Evolutionary conservation across 202 grass and related monocot species (phyloP), one percentile per base, ranked within the genome.

Genomic region (Eragrostis tef): DNA sequence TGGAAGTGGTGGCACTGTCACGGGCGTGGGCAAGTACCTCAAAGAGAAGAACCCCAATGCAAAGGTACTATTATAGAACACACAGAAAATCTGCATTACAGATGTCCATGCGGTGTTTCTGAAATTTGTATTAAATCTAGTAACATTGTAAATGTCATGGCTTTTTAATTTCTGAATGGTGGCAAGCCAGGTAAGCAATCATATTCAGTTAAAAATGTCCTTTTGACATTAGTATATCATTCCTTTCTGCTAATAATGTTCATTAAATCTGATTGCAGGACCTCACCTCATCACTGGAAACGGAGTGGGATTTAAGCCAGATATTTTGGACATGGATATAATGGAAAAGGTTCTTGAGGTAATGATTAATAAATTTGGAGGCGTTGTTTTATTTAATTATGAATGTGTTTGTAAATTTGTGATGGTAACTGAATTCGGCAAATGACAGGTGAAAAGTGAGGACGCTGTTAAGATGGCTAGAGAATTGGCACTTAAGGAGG

Each of bases 291-390:
- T 98, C 45, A 94, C 92, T 77, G 92, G 94, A 50, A 98, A 94
- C 60, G 92, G 90, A 67, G 90, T 98, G 26, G 94, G 92, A 31
- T 94, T 98, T 44, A 98, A 98, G 81, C 94, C 94, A 6, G 85
- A 81, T 47, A 98, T 98, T 80, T 83, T 98, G 81, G 90, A 98
- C 75, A 98, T 94, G 92, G 90, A 98, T 86, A 65, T 94, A 22
- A 94, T 98, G 92, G 94, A 98, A 9, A 86, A 94, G 85, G 92
- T 98, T 86, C 84, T 91, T 20, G 94, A 98, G 92, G 92, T 88
- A 91, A 76, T 16, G 34, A 51, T 64, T 24, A 84, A 85, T 57
- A 14, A 68, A 61, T 39, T 22, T 58, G 14, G 2, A 16, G 1
- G 15, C 34, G 1, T 15, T 36, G 17, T 71, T 64, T 65, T 70